Conservation (phyloP, 768 basidiomycete genomes). For the Myochromella boudieri region DNA sequence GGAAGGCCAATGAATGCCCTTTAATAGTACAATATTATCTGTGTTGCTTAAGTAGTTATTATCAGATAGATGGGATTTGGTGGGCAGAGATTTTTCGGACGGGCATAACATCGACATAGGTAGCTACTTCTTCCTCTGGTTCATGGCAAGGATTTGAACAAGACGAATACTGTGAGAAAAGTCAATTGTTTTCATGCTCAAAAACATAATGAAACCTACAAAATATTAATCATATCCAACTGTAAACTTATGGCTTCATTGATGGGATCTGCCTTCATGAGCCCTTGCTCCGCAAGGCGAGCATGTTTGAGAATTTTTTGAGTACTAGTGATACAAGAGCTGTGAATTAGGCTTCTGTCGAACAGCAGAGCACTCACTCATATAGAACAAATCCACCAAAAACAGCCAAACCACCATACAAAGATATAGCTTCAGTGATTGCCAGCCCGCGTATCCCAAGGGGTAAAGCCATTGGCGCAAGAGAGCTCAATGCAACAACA, state of each 20-base stretch:
- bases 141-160: constrained; percentile 77
- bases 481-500: constrained; percentile 81
- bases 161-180: constrained; percentile 60
- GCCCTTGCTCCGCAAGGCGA: constrained; percentile 67
- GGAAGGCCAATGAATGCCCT: background rate
- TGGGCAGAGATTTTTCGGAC: background rate
- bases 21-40: constrained; percentile 12
- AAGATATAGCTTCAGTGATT: constrained; percentile 70
- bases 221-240: constrained; percentile 89
- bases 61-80: constrained; percentile 1
- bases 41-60: constrained; percentile 4
- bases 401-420: constrained; percentile 88
- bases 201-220: constrained; percentile 42
- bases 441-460: constrained; percentile 77
- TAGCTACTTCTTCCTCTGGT: constrained; percentile 42
- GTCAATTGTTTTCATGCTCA: background rate
- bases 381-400: constrained; percentile 87
- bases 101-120: background rate
- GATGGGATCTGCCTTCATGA: constrained; percentile 69
- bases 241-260: constrained; percentile 78
- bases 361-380: constrained; percentile 51
- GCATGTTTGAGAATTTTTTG: constrained; percentile 84
- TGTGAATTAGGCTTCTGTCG: background rate
- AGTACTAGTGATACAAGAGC: constrained; percentile 46
- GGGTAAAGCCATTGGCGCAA: constrained; percentile 89